Base-by-base conservation (phyloP, 371 early-diverging fungal species). In the Mucor indicus region DNA sequence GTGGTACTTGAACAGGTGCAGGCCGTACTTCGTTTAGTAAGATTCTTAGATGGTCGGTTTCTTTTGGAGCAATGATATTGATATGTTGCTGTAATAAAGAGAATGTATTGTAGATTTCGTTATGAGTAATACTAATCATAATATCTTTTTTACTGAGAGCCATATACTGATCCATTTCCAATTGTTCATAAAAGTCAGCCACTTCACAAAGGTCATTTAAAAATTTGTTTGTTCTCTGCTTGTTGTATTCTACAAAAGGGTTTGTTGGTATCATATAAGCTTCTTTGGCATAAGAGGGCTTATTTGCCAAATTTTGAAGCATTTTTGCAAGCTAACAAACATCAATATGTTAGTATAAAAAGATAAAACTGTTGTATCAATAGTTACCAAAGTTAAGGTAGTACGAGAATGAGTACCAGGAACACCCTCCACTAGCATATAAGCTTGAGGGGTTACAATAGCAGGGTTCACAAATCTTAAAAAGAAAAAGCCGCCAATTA, bases 121-220 rank as follows among this genome's bases (percentile, higher is more conserved):
- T 95, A 24, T 93, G 65, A 15, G 91, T 90, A 48, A 96, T 93
- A 61, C 86, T 85, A 27, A 96, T 72, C 38, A 83, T 66, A 38
- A 94, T 81, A 49, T 96, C 90, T 64, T 92, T 93, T 62, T 92
- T 93, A 12, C 93, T 93, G 45, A 95, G 66, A 0, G 94, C 93
- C 75, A 94, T 87, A 60, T 95, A 95, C 69, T 95, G 95, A 64
- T 96, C 95, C 93, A 95, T 96, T 80, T 95, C 96, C 57, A 96
- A 62, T 21, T 85, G 79, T 57, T 96, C 95, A 62, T 93, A 92
- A 72, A 96, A 96, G 57, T 96, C 97, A 38, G 86, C 83, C 3
- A 96, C 93, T 78, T 95, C 95, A 62, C 95, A 94, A 25, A 96
- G 71, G 27, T 93, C 91, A 54, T 86, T 87, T 36, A 96, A 64